phyloP scores from a whole-genome alignment of 495 filamentous ascomycete genomes.

The Xylaria cubensis region DNA sequence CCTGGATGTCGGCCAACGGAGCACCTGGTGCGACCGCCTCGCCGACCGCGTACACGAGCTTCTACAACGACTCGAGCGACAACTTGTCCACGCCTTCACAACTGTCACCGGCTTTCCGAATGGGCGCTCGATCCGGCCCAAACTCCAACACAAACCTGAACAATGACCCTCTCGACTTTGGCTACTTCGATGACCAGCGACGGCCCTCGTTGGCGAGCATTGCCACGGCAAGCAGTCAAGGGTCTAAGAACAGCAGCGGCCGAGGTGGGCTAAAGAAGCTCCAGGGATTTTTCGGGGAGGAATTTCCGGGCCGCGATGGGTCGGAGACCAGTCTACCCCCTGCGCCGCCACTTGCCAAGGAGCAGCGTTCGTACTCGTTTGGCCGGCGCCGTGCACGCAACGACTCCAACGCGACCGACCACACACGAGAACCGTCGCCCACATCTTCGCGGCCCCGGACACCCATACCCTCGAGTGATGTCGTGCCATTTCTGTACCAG shows the following conservation, averaged over 20 bases:
- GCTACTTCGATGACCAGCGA: constrained; percentile 74
- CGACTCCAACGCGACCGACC: constrained; percentile 72
- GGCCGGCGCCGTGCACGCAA: constrained; percentile 71
- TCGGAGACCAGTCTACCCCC: constrained; percentile 74
- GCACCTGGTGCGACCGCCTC: constrained; percentile 42
- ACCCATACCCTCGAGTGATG: constrained; percentile 88
- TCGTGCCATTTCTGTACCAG: constrained; percentile 95
- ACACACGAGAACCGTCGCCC: constrained; percentile 69
- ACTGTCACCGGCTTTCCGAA: constrained; percentile 71
- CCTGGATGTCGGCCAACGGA: constrained; percentile 55
- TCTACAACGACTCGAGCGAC: constrained; percentile 72
- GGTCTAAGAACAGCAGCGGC: constrained; percentile 78
- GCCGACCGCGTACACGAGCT: constrained; percentile 50
- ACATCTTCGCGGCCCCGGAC: constrained; percentile 75
- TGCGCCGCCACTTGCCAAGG: constrained; percentile 56
- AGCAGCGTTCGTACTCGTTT: constrained; percentile 64
- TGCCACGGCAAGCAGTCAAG: constrained; percentile 84
- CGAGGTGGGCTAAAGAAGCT: constrained; percentile 74
- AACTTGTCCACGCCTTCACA: constrained; percentile 63
- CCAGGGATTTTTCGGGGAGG: constrained; percentile 88
- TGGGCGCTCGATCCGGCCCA: constrained; percentile 62
- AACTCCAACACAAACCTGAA: constrained; percentile 43
- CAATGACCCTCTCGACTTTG: constrained; percentile 71
- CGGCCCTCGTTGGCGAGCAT: constrained; percentile 89
- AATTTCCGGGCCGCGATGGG: constrained; percentile 70